Percentiles rank a stretch among this genome's conserved stretches.
These are phyloP conservation scores for Globisporangium splendens DNA, from an alignment of 352 stramenopile genomes.

Conservation along the genomic window DNA sequence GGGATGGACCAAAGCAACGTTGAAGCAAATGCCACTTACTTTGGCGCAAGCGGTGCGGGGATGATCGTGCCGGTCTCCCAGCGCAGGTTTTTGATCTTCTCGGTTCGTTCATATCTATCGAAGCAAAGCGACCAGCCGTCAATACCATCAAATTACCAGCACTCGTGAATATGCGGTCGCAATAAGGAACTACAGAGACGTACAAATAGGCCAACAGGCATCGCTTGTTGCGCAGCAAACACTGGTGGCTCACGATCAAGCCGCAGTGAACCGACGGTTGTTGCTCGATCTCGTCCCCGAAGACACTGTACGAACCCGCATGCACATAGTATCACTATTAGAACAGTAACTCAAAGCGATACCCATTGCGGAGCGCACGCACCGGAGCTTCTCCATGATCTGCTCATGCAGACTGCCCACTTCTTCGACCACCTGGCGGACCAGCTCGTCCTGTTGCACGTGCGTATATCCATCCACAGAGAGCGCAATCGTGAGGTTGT, in stretches of 20 bases:
- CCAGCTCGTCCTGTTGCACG: slow-evolving; percentile 59
- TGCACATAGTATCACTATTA: slow-evolving; percentile 1
- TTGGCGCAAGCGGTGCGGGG: slow-evolving; percentile 60
- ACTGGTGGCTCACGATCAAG: slow-evolving; percentile 88
- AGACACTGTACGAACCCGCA: slow-evolving; percentile 32
- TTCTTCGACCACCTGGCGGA: slow-evolving; percentile 82
- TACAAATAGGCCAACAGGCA: slow-evolving; percentile 87
- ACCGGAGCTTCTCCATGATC: slow-evolving; percentile 74
- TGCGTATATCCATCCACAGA: not conserved
- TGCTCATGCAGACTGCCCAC: slow-evolving; percentile 61
- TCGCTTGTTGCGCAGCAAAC: slow-evolving; percentile 88
- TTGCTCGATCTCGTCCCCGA: slow-evolving; percentile 59
- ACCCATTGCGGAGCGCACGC: not conserved
- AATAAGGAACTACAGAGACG: slow-evolving; percentile 1
- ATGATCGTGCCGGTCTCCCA: slow-evolving; percentile 91
- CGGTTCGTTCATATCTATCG: slow-evolving; percentile 55
- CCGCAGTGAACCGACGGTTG: slow-evolving; percentile 63
- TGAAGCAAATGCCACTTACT: slow-evolving; percentile 31
- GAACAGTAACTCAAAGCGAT: not conserved
- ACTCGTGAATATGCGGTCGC: too few relatives aligned
- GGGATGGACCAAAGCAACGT: not conserved
- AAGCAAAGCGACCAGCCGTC: not conserved
- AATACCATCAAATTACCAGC: not conserved
- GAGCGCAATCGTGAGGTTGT: not conserved
- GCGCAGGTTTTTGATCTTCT: slow-evolving; percentile 88